Evolutionary conservation across 1,284 basidiomycete genomes (phyloP).

Genomic region (Rhodotorula mucilaginosa): DNA sequence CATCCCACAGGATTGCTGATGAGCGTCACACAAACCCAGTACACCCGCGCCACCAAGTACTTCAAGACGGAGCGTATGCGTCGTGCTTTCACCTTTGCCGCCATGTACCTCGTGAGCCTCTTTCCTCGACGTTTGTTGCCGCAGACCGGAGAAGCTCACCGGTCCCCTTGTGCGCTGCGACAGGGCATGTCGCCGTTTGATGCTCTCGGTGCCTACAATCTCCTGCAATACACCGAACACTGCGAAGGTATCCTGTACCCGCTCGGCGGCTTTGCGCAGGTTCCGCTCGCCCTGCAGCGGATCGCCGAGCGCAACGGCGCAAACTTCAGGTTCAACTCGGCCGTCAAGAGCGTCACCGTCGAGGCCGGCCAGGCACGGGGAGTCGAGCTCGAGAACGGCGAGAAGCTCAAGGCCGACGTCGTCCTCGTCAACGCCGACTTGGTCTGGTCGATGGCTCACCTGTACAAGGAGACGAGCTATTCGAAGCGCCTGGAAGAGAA

Average conservation of each 20-base stretch:
- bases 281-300: slow-evolving; percentile 53
- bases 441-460: slow-evolving; percentile 55
- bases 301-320: slow-evolving; percentile 53
- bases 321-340: slow-evolving; percentile 51
- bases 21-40: slow-evolving; percentile 43
- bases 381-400: slow-evolving; percentile 52
- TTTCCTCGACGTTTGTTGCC: background rate
- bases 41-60: slow-evolving; percentile 50
- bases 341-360: slow-evolving; percentile 51
- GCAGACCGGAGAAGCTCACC: background rate
- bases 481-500: slow-evolving; percentile 43
- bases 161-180: slow-evolving; percentile 23
- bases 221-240: slow-evolving; percentile 58
- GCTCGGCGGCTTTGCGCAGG: slow-evolving; percentile 55
- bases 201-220: slow-evolving; percentile 56
- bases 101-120: slow-evolving; percentile 48
- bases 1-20: slow-evolving; percentile 21
- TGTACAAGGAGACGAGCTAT: slow-evolving; percentile 51
- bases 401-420: slow-evolving; percentile 52
- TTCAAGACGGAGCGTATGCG: slow-evolving; percentile 56
- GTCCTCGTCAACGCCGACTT: slow-evolving; percentile 58
- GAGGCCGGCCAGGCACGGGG: slow-evolving; percentile 49
- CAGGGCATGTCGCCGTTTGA: slow-evolving; percentile 56
- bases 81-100: slow-evolving; percentile 53
- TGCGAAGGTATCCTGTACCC: slow-evolving; percentile 58